Evolutionary conservation across 1,284 basidiomycete genomes (phyloP), one percentile per base, ranked within the genome.

Genomic region (Xerocomus nothofagi): DNA sequence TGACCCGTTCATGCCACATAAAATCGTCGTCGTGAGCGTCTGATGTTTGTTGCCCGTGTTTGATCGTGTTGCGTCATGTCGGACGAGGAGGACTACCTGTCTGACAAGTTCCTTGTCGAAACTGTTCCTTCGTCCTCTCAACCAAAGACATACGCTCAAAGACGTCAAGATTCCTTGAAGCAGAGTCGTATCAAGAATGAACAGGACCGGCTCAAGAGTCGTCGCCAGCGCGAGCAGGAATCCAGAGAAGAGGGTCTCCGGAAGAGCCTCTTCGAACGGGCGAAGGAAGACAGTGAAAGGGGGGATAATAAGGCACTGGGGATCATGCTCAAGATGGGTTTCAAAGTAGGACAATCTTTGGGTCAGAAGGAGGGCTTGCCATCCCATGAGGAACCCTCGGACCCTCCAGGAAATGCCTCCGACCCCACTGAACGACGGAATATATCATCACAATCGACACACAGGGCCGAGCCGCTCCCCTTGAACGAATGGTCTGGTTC

Each of bases 251-350:
- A 89, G 58, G 90, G 85, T 17, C 76, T 92, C 50, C 77, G 73
- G 61, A 87, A 78, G 65, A 91, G 84, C 69, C 77, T 92, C 23
- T 90, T 92, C 59, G 84, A 89, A 59, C 76, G 80, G 32, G 88
- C 84, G 18, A 76, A 79, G 61, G 84, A 87, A 63, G 84, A 86
- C 48, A 75, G 78, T 53, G 71, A 65, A 44, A 59, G 58, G 2
- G 72, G 54, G 18, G 49, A 76, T 69, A 90, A 79, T 70, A 92
- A 90, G 66, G 88, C 89, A 4, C 73, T 91, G 48, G 78, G 79
- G 10, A 91, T 92, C 75, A 92, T 92, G 89, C 81, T 88, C 77
- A 91, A 87, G 72, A 91, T 91, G 89, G 90, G 90, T 2, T 91
- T 90, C 71, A 85, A 86, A 71, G 82, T 86, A 3, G 90, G 90